These are phyloP conservation scores for Aspergillus sparsus DNA, from an alignment of 495 filamentous ascomycete species.

Conservation along the genomic window DNA sequence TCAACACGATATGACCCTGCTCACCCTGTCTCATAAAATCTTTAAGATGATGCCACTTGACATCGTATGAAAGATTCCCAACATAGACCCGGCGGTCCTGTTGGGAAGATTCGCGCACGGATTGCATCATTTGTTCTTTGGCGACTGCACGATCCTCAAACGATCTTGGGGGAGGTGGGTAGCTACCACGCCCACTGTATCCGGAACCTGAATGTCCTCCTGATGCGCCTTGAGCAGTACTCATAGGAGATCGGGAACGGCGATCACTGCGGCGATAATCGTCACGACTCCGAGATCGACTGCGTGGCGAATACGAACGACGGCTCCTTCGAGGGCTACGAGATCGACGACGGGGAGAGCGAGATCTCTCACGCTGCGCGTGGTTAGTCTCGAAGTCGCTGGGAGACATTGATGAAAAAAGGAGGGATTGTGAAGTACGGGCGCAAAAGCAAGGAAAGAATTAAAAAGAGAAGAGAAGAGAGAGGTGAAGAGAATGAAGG, in stretches of 20 bases:
- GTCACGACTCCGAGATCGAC: slow-evolving; percentile 87
- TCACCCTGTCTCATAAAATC: slow-evolving; percentile 99
- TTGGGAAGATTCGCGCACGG: slow-evolving; percentile 88
- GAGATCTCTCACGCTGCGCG: slow-evolving; percentile 88
- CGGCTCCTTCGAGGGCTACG: slow-evolving; percentile 73
- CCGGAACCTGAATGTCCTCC: slow-evolving; percentile 66
- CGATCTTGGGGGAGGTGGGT: slow-evolving; percentile 64
- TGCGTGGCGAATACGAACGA: slow-evolving; percentile 90
- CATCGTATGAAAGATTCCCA: slow-evolving; percentile 97
- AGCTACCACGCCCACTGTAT: slow-evolving; percentile 58
- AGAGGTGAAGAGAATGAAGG: not conserved
- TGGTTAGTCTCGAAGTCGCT: slow-evolving; percentile 42
- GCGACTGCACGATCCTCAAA: slow-evolving; percentile 82
- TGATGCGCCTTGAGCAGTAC: slow-evolving; percentile 66
- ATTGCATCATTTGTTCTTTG: slow-evolving; percentile 95
- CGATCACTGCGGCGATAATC: slow-evolving; percentile 82
- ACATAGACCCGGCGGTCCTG: slow-evolving; percentile 99
- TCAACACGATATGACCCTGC: slow-evolving; percentile 44
- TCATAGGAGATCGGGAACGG: slow-evolving; percentile 83
- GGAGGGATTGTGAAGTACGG: not conserved
- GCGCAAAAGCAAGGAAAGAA: not conserved
- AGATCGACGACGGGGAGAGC: slow-evolving; percentile 85
- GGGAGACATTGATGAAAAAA: slow-evolving; percentile 35
- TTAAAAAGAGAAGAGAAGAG: slow-evolving; percentile 17
- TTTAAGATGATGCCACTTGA: slow-evolving; percentile 99